These are phyloP conservation scores for Neopestalotiopsis clavispora DNA, from an alignment of 2,329 filamentous ascomycete species.

Conservation along the genomic window DNA sequence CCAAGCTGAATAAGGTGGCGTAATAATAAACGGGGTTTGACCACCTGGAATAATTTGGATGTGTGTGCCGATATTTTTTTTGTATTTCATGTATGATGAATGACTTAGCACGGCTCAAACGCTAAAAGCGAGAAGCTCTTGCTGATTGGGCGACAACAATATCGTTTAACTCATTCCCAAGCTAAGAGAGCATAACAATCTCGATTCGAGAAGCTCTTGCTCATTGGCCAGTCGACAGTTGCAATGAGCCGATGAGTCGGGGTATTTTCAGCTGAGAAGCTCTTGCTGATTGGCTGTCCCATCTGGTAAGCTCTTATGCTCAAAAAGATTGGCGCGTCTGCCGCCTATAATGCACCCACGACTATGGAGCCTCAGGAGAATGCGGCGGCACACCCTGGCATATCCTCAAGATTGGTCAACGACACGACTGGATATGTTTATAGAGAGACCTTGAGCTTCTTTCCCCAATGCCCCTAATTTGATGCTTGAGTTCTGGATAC, in stretches of 20 bases:
- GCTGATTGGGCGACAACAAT: slow-evolving; percentile 10
- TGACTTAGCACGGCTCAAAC: background rate
- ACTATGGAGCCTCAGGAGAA: too few species aligned
- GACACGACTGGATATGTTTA: too few species aligned
- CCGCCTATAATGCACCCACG: background rate
- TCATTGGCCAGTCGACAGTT: background rate
- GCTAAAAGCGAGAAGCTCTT: slow-evolving; percentile 14
- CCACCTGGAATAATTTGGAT: background rate
- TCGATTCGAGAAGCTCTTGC: slow-evolving; percentile 13
- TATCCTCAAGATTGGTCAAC: too few species aligned
- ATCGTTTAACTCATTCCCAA: background rate
- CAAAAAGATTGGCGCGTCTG: background rate
- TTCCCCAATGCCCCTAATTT: too few species aligned
- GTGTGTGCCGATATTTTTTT: background rate
- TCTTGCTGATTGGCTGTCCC: background rate
- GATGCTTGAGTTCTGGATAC: too few species aligned
- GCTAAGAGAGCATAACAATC: slow-evolving; percentile 1
- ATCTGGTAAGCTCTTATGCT: background rate
- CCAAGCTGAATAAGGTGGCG: background rate
- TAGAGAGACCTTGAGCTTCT: too few species aligned
- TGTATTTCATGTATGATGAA: slow-evolving; percentile 1
- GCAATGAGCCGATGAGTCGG: background rate
- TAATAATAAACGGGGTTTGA: background rate
- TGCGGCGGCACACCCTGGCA: too few species aligned
- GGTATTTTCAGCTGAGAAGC: background rate